Base-by-base conservation (phyloP, 441 rosid species). In the Isatis lusitanica region DNA sequence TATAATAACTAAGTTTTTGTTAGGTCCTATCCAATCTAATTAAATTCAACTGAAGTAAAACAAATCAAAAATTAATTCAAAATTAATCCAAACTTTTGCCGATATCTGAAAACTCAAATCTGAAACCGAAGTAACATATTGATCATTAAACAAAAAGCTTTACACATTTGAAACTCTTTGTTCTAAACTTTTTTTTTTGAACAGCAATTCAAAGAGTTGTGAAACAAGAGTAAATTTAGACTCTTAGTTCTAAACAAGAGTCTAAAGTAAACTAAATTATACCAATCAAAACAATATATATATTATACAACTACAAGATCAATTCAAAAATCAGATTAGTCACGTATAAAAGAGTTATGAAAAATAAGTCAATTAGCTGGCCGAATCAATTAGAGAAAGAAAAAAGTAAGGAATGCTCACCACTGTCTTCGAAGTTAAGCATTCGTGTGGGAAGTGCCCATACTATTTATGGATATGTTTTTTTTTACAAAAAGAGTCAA, bases 401-500 rank as follows among this genome's bases (percentile, higher is more conserved):
- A 61, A 10, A 4, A 43, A 24, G 44, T 44, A 36, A 9, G 4
- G 11, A 47, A 8, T 35, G 74, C 30, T 50, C 13, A 51, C 17
- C 33, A 60, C 13, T 48, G 64, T 61, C 69, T 68, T 75, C n/a
- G 62, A 75, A 68, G 74, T 75, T 18, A 75, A 68, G 78, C 74
- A 68, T 61, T 15, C 74, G 69, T 68, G 78, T 75, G 68, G 74
- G 70, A 12, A 75, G 64, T 75, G 74, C 3, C 64, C 64, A 68
- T 61, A 42, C 74, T 55, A 44, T 28, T 6, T 55, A 62, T 63
- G 52, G 66, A 17, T 13, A 51, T 21, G 11, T 36, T 11, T 68
- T 75, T 53, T 53, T 53, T 53, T 50, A 13, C 63, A 46, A 39
- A 69, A 63, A 16, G 51, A 53, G 70, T 68, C 43, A 62, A 53